Percentiles rank a stretch among this genome's conserved stretches.
Evolutionary conservation across 192 early-diverging fungal species (phyloP).

Genomic region (Entrophospora sp.): DNA sequence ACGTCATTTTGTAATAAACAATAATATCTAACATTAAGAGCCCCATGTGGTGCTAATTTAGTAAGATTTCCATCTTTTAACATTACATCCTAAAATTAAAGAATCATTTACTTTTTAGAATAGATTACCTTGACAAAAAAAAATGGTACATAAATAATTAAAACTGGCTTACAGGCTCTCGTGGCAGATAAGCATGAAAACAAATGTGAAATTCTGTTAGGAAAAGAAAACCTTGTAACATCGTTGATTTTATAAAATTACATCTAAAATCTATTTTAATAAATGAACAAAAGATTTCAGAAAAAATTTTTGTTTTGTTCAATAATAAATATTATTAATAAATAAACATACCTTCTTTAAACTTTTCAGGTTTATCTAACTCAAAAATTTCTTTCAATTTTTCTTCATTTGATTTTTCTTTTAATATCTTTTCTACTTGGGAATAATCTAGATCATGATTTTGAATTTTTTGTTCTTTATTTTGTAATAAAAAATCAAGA

Average conservation of each 20-base stretch:
- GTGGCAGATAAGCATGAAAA: conserved; percentile 55
- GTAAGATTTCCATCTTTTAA: conserved; percentile 44
- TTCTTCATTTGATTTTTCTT: conserved; percentile 12
- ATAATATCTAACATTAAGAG: conserved; percentile 42
- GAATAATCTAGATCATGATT: neutral
- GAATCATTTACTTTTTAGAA: neutral
- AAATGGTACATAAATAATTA: conserved; percentile 7
- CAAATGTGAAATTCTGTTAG: conserved; percentile 53
- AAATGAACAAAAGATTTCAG: neutral
- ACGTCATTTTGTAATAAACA: conserved; percentile 55
- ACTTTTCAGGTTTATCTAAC: conserved; percentile 12
- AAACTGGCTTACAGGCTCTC: conserved; percentile 36
- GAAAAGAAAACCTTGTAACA: conserved; percentile 56
- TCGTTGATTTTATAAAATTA: conserved; percentile 52
- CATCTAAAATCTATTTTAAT: conserved; percentile 50
- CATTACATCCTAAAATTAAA: conserved; percentile 31
- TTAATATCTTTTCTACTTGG: neutral
- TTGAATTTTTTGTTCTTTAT: neutral
- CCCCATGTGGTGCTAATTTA: conserved; percentile 32
- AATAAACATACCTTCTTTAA: conserved; percentile 23
- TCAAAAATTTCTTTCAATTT: conserved; percentile 24
- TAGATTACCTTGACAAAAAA: neutral
- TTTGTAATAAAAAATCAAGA: neutral
- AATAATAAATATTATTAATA: neutral
- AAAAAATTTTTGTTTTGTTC: neutral